phyloP scores from a whole-genome alignment of 192 early-diverging fungal genomes.

The Irineochytrium annulatum region DNA sequence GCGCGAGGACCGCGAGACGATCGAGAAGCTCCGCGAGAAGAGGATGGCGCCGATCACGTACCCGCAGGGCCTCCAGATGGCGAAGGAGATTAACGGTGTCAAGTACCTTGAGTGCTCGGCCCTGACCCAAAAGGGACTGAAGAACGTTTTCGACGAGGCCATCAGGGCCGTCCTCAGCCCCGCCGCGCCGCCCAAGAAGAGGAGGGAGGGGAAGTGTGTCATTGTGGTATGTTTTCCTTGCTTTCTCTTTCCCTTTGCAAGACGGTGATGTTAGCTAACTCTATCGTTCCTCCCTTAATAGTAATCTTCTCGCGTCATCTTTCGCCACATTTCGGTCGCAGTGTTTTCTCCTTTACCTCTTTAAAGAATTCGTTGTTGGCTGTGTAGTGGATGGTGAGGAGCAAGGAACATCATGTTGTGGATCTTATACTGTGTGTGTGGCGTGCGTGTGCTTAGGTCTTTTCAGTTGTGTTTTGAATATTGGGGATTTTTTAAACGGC shows the following conservation, averaged over 20 bases:
- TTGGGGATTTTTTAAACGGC: too few species aligned
- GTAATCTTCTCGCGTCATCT: not conserved
- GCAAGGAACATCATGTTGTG: too few species aligned
- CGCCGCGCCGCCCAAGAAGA: slow-evolving; percentile 56
- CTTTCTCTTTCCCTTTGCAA: not conserved
- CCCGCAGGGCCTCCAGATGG: slow-evolving; percentile 81
- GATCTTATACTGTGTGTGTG: too few species aligned
- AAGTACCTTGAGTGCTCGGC: slow-evolving; percentile 97
- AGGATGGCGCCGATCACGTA: slow-evolving; percentile 83
- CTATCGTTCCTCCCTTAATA: not conserved
- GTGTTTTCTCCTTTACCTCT: too few species aligned
- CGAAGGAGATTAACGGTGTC: slow-evolving; percentile 83
- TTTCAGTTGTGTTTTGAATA: too few species aligned
- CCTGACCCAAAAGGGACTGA: slow-evolving; percentile 94
- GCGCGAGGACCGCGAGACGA: slow-evolving; percentile 88
- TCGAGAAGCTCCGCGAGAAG: slow-evolving; percentile 84
- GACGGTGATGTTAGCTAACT: not conserved
- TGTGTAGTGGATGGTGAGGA: too few species aligned
- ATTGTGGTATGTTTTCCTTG: slow-evolving; percentile 61
- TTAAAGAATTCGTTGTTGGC: too few species aligned
- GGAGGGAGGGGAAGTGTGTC: slow-evolving; percentile 59
- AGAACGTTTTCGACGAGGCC: slow-evolving; percentile 98
- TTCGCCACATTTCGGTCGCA: too few species aligned
- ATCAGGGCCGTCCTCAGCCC: slow-evolving; percentile 88
- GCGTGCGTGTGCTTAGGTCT: too few species aligned